Evolutionary conservation across 495 filamentous ascomycete genomes (phyloP).

Genomic region (Lentithecium fluviatile): DNA sequence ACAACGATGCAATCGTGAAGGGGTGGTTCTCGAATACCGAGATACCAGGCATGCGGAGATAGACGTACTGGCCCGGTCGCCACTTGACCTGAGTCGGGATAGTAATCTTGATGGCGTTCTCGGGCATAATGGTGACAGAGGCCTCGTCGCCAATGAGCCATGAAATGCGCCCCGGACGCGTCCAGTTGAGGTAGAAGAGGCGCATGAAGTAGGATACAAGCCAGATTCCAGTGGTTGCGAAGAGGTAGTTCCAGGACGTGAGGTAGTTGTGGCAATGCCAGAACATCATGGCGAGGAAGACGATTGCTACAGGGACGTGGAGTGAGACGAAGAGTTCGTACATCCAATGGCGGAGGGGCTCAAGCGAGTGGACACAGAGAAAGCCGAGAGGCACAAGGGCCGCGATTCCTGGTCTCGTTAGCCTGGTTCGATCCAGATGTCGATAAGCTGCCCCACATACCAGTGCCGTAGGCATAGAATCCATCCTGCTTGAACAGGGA

Average conservation of each 20-base stretch:
- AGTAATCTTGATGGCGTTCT: slow-evolving; percentile 90
- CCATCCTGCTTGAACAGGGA: slow-evolving; percentile 56
- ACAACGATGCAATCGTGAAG: slow-evolving; percentile 89
- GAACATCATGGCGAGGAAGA: slow-evolving; percentile 82
- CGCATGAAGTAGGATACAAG: slow-evolving; percentile 52
- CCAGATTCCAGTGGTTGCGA: slow-evolving; percentile 79
- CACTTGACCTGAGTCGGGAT: slow-evolving; percentile 90
- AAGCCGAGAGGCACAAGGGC: slow-evolving; percentile 76
- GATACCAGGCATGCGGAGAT: slow-evolving; percentile 88
- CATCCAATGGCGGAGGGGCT: slow-evolving; percentile 58
- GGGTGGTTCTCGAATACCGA: slow-evolving; percentile 89
- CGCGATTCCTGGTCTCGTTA: slow-evolving; percentile 60
- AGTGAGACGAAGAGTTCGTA: slow-evolving; percentile 84
- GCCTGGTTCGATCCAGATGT: not conserved
- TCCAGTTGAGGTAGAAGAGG: slow-evolving; percentile 75
- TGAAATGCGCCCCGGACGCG: slow-evolving; percentile 72
- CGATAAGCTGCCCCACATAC: slow-evolving; percentile 36
- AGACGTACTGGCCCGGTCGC: slow-evolving; percentile 93
- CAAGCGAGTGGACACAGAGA: slow-evolving; percentile 79
- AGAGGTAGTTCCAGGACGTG: slow-evolving; percentile 87
- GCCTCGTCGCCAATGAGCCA: slow-evolving; percentile 87
- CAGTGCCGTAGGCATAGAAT: slow-evolving; percentile 81
- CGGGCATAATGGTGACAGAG: slow-evolving; percentile 79
- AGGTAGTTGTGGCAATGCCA: slow-evolving; percentile 96
- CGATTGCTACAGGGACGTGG: slow-evolving; percentile 77